Evolutionary conservation across 2,329 filamentous ascomycete species (phyloP), one percentile per base, ranked within the genome.

Genomic region (Aspergillus sergii): DNA sequence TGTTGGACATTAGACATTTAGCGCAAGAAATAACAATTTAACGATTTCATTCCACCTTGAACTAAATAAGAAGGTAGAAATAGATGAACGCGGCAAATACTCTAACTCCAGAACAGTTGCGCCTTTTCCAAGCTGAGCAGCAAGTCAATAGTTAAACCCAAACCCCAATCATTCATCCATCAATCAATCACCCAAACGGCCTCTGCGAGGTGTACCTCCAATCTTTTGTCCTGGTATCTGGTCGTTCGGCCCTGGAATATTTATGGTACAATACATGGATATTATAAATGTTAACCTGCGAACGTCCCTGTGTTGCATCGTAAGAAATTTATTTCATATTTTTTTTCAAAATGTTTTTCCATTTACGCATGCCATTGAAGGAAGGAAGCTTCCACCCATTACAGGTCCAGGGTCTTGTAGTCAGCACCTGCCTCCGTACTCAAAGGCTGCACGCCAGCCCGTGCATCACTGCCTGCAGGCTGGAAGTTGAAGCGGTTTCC

Each of bases 401-500:
- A 81, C 68, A 81, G 71, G 46, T 81, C 79, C 63, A 80, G 73
- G 39, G 73, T 73, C 65, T 79, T 81, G 70, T 75, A 80, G 60
- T 81, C 79, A 36, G 74, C 74, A 45, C 76, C 79, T n/a, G 68
- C 65, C 54, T 78, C 75, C 5, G 75, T 74, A 51, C 78, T 81
- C 69, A 79, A 68, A n/a, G 79, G 80, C 59, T 79, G 78, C 19
- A 73, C 70, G 48, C 73, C 72, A 26, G 69, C 68, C 23, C 73
- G 71, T 19, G 68, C 58, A 57, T 77, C 73, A 26, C 69, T 69
- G 55, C 73, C 71, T 19, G 69, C 68, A 30, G 73, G 71, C 64
- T 80, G 78, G 71, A 82, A 82, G 59, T 74, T 78, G 67, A 77
- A 79, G 59, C 75, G 77, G 66, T 77, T 78, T 16, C 74, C 77